Evolutionary conservation across 108 stramenopile genomes (phyloP).

Genomic region (Skeletonema costatum): DNA sequence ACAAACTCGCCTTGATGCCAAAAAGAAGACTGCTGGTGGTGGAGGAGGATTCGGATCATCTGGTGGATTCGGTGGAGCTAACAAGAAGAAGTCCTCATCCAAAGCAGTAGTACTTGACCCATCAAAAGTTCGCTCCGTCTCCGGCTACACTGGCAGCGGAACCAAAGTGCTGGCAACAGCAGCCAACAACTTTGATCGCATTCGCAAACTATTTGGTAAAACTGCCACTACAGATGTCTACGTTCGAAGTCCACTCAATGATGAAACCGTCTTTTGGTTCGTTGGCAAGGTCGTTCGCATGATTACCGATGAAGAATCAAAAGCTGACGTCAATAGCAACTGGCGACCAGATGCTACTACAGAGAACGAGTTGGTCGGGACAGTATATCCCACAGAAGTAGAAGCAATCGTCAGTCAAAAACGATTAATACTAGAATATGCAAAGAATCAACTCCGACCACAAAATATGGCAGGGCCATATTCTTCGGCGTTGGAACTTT

Average conservation of each 20-base stretch:
- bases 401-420: constrained; percentile 77
- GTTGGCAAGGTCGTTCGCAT: constrained; percentile 73
- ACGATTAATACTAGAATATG: constrained; percentile 81
- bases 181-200: constrained; percentile 77
- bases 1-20: neutral
- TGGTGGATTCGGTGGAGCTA: constrained; percentile 13
- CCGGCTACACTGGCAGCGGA: constrained; percentile 67
- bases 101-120: neutral
- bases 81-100: neutral
- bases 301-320: constrained; percentile 1
- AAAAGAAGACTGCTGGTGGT: constrained; percentile 4
- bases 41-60: neutral
- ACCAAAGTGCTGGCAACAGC: constrained; percentile 66
- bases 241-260: constrained; percentile 68
- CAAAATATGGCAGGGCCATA: constrained; percentile 79
- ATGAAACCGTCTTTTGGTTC: constrained; percentile 69
- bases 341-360: neutral
- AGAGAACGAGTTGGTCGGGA: constrained; percentile 7
- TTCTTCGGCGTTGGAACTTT: constrained; percentile 61
- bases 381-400: constrained; percentile 34
- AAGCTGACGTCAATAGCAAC: constrained; percentile 10
- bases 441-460: constrained; percentile 74
- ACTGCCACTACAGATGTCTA: constrained; percentile 65
- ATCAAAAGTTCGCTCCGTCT: constrained; percentile 50
- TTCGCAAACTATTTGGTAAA: constrained; percentile 60